Evolutionary conservation across 2,329 filamentous ascomycete species (phyloP).

Genomic region (Claviceps sorghi): DNA sequence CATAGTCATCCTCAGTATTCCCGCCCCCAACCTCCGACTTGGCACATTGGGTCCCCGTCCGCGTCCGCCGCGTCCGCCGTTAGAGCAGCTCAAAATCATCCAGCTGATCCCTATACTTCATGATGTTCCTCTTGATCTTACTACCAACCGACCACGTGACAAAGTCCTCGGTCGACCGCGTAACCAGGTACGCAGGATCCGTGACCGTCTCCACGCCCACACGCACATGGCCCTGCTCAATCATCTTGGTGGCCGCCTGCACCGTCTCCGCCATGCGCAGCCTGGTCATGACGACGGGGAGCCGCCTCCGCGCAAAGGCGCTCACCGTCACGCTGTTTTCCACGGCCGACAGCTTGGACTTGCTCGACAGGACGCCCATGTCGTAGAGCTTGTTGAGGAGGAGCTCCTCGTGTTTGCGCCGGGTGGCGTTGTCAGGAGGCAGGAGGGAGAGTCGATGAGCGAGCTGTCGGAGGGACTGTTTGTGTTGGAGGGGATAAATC

Average conservation of each 20-base stretch:
- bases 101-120: constrained; percentile 87
- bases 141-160: constrained; percentile 92
- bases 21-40: not conserved
- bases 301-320: constrained; percentile 67
- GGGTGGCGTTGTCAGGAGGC: constrained; percentile 61
- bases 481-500: not conserved
- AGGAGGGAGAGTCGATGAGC: constrained; percentile 78
- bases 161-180: constrained; percentile 84
- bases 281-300: constrained; percentile 84
- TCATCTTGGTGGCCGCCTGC: constrained; percentile 68
- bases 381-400: constrained; percentile 85
- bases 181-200: constrained; percentile 80
- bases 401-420: constrained; percentile 72
- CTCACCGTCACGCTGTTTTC: constrained; percentile 82
- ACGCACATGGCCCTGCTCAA: constrained; percentile 87
- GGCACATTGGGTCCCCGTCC: not conserved
- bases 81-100: constrained; percentile 89
- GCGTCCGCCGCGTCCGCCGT: no score
- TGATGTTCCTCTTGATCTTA: constrained; percentile 93
- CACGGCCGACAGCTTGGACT: constrained; percentile 67
- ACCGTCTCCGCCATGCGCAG: constrained; percentile 86
- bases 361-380: constrained; percentile 70
- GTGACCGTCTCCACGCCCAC: constrained; percentile 84
- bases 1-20: not conserved
- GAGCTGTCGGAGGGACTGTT: constrained; percentile 67